Percentiles rank a stretch among this genome's conserved stretches.
Conservation (phyloP, 1,284 basidiomycete genomes). For the Microbotryum lychnidis-dioicae region DNA sequence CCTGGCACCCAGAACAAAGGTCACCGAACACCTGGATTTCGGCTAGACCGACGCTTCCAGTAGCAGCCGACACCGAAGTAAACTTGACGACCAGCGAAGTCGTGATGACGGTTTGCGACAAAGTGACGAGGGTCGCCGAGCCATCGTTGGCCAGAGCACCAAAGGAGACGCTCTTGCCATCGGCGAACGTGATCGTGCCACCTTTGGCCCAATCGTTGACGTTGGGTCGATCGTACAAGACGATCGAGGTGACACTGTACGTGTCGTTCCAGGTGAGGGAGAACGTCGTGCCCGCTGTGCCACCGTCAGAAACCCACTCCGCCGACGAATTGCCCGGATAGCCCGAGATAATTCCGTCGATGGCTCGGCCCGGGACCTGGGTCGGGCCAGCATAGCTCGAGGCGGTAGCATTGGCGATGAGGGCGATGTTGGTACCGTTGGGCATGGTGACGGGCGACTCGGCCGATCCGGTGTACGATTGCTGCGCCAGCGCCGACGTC, state of each 20-base stretch:
- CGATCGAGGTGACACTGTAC: conserved; percentile 15
- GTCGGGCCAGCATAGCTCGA: conserved; percentile 7
- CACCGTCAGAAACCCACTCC: conserved; percentile 23
- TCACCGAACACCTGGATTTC: conserved; percentile 28
- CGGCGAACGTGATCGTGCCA: conserved; percentile 15
- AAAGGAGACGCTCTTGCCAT: conserved; percentile 16
- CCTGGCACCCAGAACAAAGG: background rate
- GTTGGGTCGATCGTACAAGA: conserved; percentile 29
- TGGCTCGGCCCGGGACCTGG: conserved; percentile 17
- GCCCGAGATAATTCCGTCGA: conserved; percentile 23
- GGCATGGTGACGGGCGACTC: conserved; percentile 10
- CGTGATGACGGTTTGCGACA: conserved; percentile 10
- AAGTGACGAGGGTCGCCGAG: conserved; percentile 18
- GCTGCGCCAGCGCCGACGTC: conserved; percentile 8
- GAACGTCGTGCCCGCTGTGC: conserved; percentile 12
- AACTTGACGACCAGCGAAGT: conserved; percentile 20
- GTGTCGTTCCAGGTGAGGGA: conserved; percentile 19
- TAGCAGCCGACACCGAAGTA: conserved; percentile 16
- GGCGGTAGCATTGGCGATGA: conserved; percentile 14
- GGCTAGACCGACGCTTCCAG: conserved; percentile 23
- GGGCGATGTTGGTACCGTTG: conserved; percentile 21
- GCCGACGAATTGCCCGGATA: conserved; percentile 28
- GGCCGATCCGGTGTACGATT: conserved; percentile 15
- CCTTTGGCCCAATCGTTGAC: conserved; percentile 13
- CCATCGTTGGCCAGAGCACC: conserved; percentile 29